Conservation (phyloP, 768 basidiomycete species). For the Gyrodon lividus region DNA sequence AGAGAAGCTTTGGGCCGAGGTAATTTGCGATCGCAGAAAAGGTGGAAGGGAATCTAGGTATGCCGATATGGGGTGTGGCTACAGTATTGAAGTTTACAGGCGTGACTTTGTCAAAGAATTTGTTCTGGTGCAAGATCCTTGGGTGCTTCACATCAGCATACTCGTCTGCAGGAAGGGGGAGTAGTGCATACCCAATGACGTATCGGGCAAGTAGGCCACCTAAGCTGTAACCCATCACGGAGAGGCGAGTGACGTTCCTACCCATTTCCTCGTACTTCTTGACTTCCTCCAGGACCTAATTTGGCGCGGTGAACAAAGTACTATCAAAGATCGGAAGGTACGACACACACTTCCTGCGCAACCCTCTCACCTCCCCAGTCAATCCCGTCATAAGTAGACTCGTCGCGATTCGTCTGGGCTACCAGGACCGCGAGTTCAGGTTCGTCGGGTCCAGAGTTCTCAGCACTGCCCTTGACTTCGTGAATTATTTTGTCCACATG, state of each 20-base stretch:
- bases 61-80: conserved; percentile 81
- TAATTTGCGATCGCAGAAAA: conserved; percentile 50
- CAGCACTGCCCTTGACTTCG: conserved; percentile 37
- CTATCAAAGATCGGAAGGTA: not conserved
- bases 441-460: conserved; percentile 29
- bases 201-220: conserved; percentile 85
- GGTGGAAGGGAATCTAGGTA: conserved; percentile 61
- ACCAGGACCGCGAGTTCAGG: conserved; percentile 59
- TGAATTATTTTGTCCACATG: conserved; percentile 54
- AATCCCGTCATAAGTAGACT: conserved; percentile 78
- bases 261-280: conserved; percentile 51
- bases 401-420: conserved; percentile 62
- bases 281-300: conserved; percentile 57
- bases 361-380: conserved; percentile 84
- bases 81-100: conserved; percentile 84
- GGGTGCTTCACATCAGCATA: conserved; percentile 3
- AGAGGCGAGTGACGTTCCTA: conserved; percentile 64
- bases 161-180: not conserved
- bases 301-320: not conserved
- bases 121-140: conserved; percentile 62
- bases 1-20: conserved; percentile 69
- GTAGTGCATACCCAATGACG: conserved; percentile 56
- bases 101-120: conserved; percentile 67
- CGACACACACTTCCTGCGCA: conserved; percentile 61
- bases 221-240: conserved; percentile 74